Evolutionary conservation across 352 stramenopile species (phyloP), one percentile per base, ranked within the genome.

Genomic region (Phytophthora aleatoria): DNA sequence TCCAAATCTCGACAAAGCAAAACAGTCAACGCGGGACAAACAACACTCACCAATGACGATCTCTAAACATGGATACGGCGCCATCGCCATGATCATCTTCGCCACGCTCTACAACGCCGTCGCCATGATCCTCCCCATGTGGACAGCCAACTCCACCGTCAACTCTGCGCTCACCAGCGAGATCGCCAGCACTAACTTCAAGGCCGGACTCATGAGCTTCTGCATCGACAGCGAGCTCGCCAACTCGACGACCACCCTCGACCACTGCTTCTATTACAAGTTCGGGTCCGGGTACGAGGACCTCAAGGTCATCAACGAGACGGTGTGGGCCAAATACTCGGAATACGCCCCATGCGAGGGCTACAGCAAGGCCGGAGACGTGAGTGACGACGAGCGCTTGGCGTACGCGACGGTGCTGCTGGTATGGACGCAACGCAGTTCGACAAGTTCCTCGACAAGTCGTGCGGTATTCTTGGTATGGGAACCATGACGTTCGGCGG

Each of bases 221-320:
- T 82, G 77, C 62, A 83, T 81, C 45, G 76, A 90, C 58, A 67
- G 83, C 30, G 58, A 87, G 51, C 57, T 88, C 53, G 33, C 50
- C 12, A 76, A 86, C 58, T 36, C 58, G 28, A 71, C 61, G 24
- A 45, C 77, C 15, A 47, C 56, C 8, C 76, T 87, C 50, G 76
- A 90, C 65, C 73, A 82, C 55, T 90, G 81, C 68, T 90, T 88
- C 63, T 90, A 85, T 67, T 77, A 90, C 74, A 87, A 81, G 26
- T 67, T 67, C 33, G 59, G 59, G 24, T 76, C 74, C 2, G 81
- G 70, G 54, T 65, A 85, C 27, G 72, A 77, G 50, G 67, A 86
- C 15, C 20, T 85, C 10, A 50, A 69, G 3, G 57, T 64, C 2
- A 50, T 74, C 15, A 58, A 83, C 50, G 57, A 73, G 12, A 61